Evolutionary conservation across 176 grass and related monocot species (phyloP).

Genomic region (Triticum monococcum): DNA sequence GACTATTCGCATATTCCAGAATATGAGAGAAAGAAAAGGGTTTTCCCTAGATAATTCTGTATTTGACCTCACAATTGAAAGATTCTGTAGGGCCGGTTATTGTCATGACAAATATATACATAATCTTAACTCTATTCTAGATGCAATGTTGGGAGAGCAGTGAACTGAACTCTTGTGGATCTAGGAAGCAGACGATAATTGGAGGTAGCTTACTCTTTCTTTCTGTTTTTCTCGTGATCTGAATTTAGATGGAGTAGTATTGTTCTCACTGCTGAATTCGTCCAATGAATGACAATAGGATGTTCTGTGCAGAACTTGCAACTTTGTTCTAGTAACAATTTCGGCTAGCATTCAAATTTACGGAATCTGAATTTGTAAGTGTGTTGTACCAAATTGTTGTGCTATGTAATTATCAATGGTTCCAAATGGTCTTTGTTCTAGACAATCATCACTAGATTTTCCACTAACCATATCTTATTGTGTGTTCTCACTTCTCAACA

Average conservation of each 20-base stretch:
- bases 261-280: neutral
- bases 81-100: constrained; percentile 54
- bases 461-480: neutral
- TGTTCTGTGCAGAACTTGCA: constrained; percentile 6
- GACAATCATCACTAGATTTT: neutral
- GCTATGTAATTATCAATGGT: neutral
- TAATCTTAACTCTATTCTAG: constrained; percentile 48
- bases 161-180: constrained; percentile 22
- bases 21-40: constrained; percentile 29
- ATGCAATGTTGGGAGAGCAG: constrained; percentile 56
- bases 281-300: neutral
- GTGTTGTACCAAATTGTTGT: neutral
- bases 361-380: neutral
- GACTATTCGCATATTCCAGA: constrained; percentile 30
- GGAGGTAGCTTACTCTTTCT: constrained; percentile 19
- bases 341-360: neutral
- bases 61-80: constrained; percentile 46
- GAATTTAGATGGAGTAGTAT: neutral
- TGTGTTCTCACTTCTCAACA: neutral
- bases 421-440: neutral
- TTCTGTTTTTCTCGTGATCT: neutral
- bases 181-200: neutral
- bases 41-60: constrained; percentile 33
- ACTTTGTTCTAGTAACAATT: neutral
- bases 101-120: constrained; percentile 36